phyloP scores from a whole-genome alignment of 2,329 filamentous ascomycete genomes.

The Ceratocystis colombiana region DNA sequence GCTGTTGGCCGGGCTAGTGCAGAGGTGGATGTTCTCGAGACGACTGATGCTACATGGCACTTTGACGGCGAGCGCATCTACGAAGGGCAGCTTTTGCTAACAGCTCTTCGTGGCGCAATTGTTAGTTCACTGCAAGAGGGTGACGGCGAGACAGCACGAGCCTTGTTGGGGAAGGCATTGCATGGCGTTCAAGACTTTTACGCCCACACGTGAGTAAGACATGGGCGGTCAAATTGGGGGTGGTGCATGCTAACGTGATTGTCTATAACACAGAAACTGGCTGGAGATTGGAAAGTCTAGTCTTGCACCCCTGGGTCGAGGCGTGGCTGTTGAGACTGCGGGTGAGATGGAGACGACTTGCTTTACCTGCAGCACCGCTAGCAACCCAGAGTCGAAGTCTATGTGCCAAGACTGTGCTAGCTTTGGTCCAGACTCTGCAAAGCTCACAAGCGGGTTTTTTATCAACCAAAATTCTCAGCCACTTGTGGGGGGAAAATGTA shows the following conservation, averaged over 20 bases:
- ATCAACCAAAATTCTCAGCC: slow-evolving; percentile 16
- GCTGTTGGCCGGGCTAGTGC: slow-evolving; percentile 22
- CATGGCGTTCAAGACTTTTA: slow-evolving; percentile 26
- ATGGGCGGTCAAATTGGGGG: not conserved
- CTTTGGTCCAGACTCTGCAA: not conserved
- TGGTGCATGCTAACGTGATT: not conserved
- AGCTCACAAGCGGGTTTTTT: slow-evolving; percentile 23
- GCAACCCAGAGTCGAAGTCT: not conserved
- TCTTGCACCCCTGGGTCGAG: slow-evolving; percentile 21
- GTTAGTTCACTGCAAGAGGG: slow-evolving; percentile 19
- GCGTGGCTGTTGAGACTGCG: slow-evolving; percentile 17
- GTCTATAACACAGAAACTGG: slow-evolving; percentile 18
- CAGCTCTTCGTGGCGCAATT: slow-evolving; percentile 19
- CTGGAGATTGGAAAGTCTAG: slow-evolving; percentile 22
- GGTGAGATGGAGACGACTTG: slow-evolving; percentile 17
- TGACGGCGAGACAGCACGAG: slow-evolving; percentile 19
- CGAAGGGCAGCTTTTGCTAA: slow-evolving; percentile 21
- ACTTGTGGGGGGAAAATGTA: slow-evolving; percentile 19
- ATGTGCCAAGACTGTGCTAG: slow-evolving; percentile 21
- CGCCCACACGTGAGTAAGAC: slow-evolving; percentile 24
- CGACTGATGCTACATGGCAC: slow-evolving; percentile 21
- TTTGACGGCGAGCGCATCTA: slow-evolving; percentile 24
- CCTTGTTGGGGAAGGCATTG: slow-evolving; percentile 24
- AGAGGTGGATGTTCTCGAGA: slow-evolving; percentile 21
- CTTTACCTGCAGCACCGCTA: not conserved